Percentiles rank a stretch among this genome's conserved stretches.
These are phyloP conservation scores for Talaromyces amestolkiae DNA, from an alignment of 2,329 filamentous ascomycete genomes.

Conservation along the genomic window DNA sequence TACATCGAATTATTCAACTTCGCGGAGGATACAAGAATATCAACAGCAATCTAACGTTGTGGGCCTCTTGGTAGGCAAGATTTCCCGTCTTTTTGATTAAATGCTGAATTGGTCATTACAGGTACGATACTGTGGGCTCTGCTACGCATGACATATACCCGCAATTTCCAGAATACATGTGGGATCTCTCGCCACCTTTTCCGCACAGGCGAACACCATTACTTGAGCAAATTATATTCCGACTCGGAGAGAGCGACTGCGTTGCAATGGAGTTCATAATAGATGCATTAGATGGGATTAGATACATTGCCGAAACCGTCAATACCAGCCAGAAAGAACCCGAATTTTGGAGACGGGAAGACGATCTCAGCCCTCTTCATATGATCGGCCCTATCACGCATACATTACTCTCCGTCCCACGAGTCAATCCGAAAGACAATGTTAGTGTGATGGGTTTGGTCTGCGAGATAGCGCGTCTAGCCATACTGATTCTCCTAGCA, in stretches of 20 bases:
- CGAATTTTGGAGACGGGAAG: slow-evolving; percentile 21
- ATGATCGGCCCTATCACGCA: slow-evolving; percentile 19
- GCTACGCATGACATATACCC: slow-evolving; percentile 6
- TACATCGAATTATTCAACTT: slow-evolving; percentile 22
- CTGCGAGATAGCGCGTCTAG: slow-evolving; percentile 18
- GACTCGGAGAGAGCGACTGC: not conserved
- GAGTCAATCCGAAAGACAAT: not conserved
- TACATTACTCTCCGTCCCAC: slow-evolving; percentile 19
- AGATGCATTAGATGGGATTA: not conserved
- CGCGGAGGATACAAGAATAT: slow-evolving; percentile 23
- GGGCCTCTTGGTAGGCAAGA: slow-evolving; percentile 13
- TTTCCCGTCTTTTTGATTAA: not conserved
- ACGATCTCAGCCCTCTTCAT: slow-evolving; percentile 20
- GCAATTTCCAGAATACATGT: slow-evolving; percentile 12
- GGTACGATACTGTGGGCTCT: slow-evolving; percentile 15
- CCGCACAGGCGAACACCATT: not conserved
- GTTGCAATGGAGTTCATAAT: not conserved
- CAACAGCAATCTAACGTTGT: slow-evolving; percentile 8
- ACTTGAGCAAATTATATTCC: not conserved
- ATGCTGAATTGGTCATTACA: not conserved
- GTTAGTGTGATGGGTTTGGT: not conserved
- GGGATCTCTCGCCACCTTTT: not conserved
- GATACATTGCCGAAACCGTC: not conserved
- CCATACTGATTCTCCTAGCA: slow-evolving; percentile 20
- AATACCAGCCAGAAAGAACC: slow-evolving; percentile 8